These are phyloP conservation scores for Iris macrosiphon DNA, from an alignment of 106 monocot species.

Conservation along the genomic window DNA sequence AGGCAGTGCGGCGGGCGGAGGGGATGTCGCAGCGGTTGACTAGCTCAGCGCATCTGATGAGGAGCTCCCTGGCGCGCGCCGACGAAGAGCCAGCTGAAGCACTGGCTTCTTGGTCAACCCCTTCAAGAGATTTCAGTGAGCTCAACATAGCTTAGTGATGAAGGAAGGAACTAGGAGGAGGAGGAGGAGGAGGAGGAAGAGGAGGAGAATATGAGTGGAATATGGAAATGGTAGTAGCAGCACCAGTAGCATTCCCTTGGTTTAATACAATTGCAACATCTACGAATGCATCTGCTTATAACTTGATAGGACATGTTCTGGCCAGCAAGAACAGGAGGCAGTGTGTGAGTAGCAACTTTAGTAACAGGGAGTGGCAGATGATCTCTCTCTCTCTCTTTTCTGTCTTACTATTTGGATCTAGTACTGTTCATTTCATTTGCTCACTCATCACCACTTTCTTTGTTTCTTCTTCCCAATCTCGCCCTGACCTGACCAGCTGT, in stretches of 20 bases:
- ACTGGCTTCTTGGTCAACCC: conserved; percentile 21
- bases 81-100: too few relatives aligned
- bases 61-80: conserved; percentile 28
- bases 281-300: conserved; percentile 52
- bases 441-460: background rate
- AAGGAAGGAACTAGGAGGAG: background rate
- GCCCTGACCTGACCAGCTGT: conserved; percentile 3
- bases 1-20: conserved; percentile 28
- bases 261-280: conserved; percentile 75
- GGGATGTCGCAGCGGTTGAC: conserved; percentile 34
- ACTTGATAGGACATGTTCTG: conserved; percentile 60
- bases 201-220: background rate
- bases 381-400: background rate
- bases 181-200: background rate
- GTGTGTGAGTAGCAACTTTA: background rate
- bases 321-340: conserved; percentile 30
- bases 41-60: conserved; percentile 60
- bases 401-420: background rate
- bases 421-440: background rate
- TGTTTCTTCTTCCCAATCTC: conserved; percentile 3
- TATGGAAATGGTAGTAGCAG: background rate
- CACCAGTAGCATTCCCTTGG: conserved; percentile 28
- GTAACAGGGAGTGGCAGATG: background rate
- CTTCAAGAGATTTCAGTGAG: conserved; percentile 47
- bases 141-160: conserved; percentile 38